These are phyloP conservation scores for Xylaria sp. DNA, from an alignment of 2,329 filamentous ascomycete genomes.

Conservation along the genomic window DNA sequence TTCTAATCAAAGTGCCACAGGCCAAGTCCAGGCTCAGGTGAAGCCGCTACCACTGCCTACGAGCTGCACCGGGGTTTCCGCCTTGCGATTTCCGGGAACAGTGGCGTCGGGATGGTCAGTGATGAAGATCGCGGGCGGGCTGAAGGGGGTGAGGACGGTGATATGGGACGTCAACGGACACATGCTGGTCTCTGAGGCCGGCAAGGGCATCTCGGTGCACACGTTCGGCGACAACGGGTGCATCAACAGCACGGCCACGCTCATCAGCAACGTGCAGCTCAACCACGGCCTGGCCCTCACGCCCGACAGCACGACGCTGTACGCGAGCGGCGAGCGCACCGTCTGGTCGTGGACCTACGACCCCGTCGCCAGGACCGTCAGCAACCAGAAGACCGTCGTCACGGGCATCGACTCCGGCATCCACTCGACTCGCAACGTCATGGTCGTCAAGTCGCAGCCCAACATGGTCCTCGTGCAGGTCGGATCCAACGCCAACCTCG, in stretches of 20 bases:
- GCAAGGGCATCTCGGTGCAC: conserved; percentile 54
- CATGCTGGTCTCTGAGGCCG: conserved; percentile 53
- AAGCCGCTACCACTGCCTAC: conserved; percentile 49
- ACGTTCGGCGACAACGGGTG: conserved; percentile 55
- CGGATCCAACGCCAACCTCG: conserved; percentile 55
- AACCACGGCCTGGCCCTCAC: conserved; percentile 56
- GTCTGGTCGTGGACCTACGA: conserved; percentile 70
- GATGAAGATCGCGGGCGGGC: conserved; percentile 54
- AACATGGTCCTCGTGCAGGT: conserved; percentile 54
- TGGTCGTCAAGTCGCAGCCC: conserved; percentile 52
- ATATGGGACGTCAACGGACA: conserved; percentile 53
- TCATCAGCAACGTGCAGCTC: conserved; percentile 52
- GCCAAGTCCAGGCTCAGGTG: conserved; percentile 34
- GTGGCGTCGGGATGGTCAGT: conserved; percentile 53
- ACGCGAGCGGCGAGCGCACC: conserved; percentile 54
- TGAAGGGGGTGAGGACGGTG: conserved; percentile 52
- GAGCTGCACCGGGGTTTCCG: conserved; percentile 51
- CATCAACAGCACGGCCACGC: conserved; percentile 52
- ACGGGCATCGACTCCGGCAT: conserved; percentile 54
- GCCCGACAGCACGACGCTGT: conserved; percentile 54
- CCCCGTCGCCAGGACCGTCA: conserved; percentile 57
- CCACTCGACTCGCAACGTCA: conserved; percentile 54
- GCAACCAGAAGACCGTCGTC: conserved; percentile 55
- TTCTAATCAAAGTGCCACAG: conserved; percentile 29
- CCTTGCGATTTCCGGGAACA: conserved; percentile 50